phyloP scores from a whole-genome alignment of 2,329 filamentous ascomycete genomes.

The Colletotrichum chrysophilum region DNA sequence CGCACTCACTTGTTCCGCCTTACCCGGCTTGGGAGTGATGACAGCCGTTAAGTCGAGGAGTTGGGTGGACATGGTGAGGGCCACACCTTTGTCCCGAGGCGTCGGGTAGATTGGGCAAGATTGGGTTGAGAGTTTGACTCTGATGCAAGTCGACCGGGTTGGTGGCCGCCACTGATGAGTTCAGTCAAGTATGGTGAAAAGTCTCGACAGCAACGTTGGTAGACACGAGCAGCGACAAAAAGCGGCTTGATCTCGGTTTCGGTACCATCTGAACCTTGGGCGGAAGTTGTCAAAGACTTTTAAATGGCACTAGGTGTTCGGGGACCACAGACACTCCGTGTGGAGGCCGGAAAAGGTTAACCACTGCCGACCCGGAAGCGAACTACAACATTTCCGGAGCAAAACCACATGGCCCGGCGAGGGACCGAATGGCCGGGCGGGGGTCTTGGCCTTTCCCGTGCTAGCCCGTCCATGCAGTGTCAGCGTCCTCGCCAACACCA shows the following conservation, averaged over 20 bases:
- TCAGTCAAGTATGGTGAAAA: background rate
- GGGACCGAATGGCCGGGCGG: background rate
- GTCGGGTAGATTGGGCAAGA: background rate
- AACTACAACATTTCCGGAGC: conserved; percentile 13
- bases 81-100: background rate
- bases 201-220: background rate
- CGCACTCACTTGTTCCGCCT: conserved; percentile 24
- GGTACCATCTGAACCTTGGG: background rate
- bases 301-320: background rate
- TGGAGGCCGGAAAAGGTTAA: conserved; percentile 12
- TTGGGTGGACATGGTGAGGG: conserved; percentile 9
- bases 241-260: background rate
- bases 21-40: conserved; percentile 31
- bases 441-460: background rate
- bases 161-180: conserved; percentile 10
- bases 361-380: background rate
- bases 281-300: background rate
- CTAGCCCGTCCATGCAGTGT: background rate
- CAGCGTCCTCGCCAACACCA: background rate
- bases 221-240: background rate
- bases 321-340: background rate
- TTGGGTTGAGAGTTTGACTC: background rate
- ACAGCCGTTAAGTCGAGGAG: conserved; percentile 29
- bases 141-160: background rate
- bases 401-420: conserved; percentile 9